phyloP scores from a whole-genome alignment of 495 filamentous ascomycete genomes.

The Penicillium subrubescens region DNA sequence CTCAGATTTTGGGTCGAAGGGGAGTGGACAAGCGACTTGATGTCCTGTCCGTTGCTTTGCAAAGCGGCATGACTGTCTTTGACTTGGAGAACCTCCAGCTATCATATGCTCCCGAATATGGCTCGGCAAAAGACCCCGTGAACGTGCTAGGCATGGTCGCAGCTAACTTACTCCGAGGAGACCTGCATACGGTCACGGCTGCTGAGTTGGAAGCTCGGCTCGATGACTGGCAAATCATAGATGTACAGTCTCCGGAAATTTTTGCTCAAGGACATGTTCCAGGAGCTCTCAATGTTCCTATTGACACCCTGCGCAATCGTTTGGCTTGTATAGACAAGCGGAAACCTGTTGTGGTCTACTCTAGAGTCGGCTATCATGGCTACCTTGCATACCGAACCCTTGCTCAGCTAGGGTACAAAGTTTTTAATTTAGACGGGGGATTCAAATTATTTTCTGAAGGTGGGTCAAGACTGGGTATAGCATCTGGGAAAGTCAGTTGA shows the following conservation, averaged over 20 bases:
- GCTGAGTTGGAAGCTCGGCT: not conserved
- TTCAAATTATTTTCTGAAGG: constrained; percentile 2
- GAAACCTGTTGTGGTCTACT: not conserved
- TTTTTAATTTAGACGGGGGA: not conserved
- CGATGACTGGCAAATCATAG: not conserved
- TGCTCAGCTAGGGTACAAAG: not conserved
- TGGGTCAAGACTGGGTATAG: not conserved
- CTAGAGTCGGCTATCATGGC: constrained; percentile 4
- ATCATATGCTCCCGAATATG: constrained; percentile 2
- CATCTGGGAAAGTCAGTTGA: not conserved
- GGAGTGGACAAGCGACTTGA: constrained; percentile 5
- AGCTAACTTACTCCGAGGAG: not conserved
- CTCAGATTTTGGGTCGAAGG: not conserved
- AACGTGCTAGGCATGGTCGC: constrained; percentile 1
- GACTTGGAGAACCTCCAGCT: constrained; percentile 3
- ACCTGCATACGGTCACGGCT: not conserved
- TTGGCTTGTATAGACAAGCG: not conserved
- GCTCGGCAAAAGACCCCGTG: constrained; percentile 2
- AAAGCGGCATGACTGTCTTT: not conserved
- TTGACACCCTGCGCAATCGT: not conserved
- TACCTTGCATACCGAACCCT: constrained; percentile 5
- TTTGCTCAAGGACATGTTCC: not conserved
- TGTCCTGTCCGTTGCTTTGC: not conserved
- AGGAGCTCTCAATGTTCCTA: not conserved
- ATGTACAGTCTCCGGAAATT: not conserved